phyloP scores from a whole-genome alignment of 345 rosid genomes.

The Linum usitatissimum region DNA sequence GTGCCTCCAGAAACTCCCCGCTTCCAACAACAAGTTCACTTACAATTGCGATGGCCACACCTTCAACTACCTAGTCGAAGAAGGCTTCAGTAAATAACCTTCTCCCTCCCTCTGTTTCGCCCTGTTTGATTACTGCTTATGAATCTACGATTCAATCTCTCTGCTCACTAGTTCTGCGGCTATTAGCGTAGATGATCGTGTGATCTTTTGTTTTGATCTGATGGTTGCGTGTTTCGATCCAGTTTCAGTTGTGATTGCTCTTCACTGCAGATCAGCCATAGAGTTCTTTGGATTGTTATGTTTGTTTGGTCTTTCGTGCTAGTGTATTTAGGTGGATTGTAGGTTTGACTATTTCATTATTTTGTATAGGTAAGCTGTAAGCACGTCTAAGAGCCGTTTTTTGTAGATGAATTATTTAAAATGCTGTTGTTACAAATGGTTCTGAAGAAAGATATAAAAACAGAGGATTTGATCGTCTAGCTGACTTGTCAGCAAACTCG shows the following conservation, averaged over 20 bases:
- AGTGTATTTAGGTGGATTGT: too few relatives aligned
- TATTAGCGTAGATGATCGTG: not conserved
- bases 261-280: not conserved
- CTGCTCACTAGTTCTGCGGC: not conserved
- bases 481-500: too few relatives aligned
- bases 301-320: too few relatives aligned
- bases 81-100: not conserved
- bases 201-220: not conserved
- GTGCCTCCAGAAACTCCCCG: slow-evolving; percentile 1
- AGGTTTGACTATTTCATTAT: too few relatives aligned
- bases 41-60: not conserved
- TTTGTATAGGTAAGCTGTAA: too few relatives aligned
- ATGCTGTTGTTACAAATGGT: too few relatives aligned
- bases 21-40: slow-evolving; percentile 1
- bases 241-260: not conserved
- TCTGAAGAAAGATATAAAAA: too few relatives aligned
- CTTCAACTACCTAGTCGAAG: not conserved
- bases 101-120: not conserved
- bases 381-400: too few relatives aligned
- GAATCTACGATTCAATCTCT: not conserved
- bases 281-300: not conserved
- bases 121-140: not conserved
- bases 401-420: too few relatives aligned
- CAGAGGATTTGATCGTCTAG: too few relatives aligned
- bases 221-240: not conserved